Base-by-base conservation (phyloP, 768 basidiomycete genomes). In the Boletus patriciae region DNA sequence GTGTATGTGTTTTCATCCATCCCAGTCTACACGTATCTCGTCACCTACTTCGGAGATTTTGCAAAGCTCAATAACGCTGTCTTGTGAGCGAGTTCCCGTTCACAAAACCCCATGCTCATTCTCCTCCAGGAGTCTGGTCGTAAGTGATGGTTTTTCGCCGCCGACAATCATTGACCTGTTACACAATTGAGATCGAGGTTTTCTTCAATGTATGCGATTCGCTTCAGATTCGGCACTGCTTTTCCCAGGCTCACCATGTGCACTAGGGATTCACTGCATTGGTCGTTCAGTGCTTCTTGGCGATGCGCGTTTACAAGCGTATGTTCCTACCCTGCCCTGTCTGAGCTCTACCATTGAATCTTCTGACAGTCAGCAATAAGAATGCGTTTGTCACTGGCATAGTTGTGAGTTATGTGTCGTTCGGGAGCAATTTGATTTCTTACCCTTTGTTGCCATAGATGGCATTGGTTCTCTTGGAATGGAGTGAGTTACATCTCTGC, bases 231-330 rank as follows among this genome's bases (percentile, higher is more conserved):
- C 9, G 0, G 16, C 25, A 12, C 3, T 31, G 27, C 16, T 19
- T 25, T 21, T 27, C 41, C 27, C 13, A 36, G 19, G 5, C 45
- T 59, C 45, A 67, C 48, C 40, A 45, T 21, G 12, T 11, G 7
- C 36, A 8, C 12, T 33, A 69, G 67, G 62, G 76, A 27, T 65
- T 83, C 29, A 83, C 80, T 15, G 79, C 77, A 7, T 70, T 76
- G 36, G 65, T 83, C 29, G 84, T 84, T 4, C 84, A 85, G 69
- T 75, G 79, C 37, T 85, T 84, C 69, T 76, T 83, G 58, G 66
- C 76, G 2, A 68, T 76, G 58, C 80, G 83, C 1, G 74, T 84
- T 1, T 84, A 78, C 74, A 74, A 66, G 44, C 62, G 80, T 81
- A 62, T 52, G 79, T 70, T 41, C 40, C 29, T n/a, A 18, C n/a